Evolutionary conservation across 768 basidiomycete species (phyloP).

Genomic region (Galerina marginata): DNA sequence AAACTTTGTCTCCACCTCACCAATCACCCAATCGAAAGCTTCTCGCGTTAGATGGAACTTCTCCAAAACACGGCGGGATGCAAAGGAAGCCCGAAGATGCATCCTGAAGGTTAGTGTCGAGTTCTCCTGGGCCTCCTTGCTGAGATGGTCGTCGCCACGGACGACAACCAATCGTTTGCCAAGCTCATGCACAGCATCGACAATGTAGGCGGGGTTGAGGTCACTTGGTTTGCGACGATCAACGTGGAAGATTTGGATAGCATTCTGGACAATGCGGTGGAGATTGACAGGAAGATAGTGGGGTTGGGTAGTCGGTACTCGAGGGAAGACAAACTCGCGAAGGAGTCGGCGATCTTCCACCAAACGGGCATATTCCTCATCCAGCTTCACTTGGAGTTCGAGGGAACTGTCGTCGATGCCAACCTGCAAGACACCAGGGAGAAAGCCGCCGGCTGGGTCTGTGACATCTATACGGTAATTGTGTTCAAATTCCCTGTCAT

Average conservation of each 20-base stretch:
- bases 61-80: conserved; percentile 86
- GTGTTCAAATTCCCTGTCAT: conserved; percentile 83
- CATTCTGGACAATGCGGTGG: conserved; percentile 91
- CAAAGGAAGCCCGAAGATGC: conserved; percentile 86
- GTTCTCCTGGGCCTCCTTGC: conserved; percentile 81
- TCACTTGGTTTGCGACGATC: conserved; percentile 93
- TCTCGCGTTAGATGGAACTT: conserved; percentile 87
- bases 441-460: conserved; percentile 80
- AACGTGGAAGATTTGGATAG: conserved; percentile 96
- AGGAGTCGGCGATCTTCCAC: conserved; percentile 77
- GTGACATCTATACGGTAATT: conserved; percentile 96
- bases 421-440: conserved; percentile 80
- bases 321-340: conserved; percentile 80
- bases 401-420: conserved; percentile 86
- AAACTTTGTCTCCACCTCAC: conserved; percentile 96
- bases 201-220: conserved; percentile 85
- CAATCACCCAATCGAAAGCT: conserved; percentile 97
- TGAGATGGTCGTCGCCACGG: conserved; percentile 82
- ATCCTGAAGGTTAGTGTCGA: conserved; percentile 93
- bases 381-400: conserved; percentile 83
- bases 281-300: conserved; percentile 97
- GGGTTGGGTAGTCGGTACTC: conserved; percentile 67
- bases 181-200: conserved; percentile 80
- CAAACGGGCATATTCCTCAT: conserved; percentile 69
- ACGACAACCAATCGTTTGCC: conserved; percentile 81